Evolutionary conservation across 2,329 filamentous ascomycete genomes (phyloP).

Genomic region (Tolypocladium paradoxum): DNA sequence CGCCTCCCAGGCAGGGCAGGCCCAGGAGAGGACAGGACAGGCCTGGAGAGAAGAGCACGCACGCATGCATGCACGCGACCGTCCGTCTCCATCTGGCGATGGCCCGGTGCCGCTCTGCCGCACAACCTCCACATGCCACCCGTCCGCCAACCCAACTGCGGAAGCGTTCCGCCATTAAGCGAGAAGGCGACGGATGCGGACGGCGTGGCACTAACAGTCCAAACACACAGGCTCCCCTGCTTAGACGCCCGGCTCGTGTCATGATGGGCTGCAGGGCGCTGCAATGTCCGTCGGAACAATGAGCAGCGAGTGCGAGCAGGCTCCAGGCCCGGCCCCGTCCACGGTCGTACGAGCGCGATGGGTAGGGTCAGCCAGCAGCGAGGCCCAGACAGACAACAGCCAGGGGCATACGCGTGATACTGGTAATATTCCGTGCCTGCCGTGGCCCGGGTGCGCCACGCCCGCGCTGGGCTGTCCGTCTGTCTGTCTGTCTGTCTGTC

Average conservation of each 20-base stretch:
- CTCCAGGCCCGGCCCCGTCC: not conserved
- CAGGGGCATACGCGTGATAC: not conserved
- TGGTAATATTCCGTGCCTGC: not conserved
- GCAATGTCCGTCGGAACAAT: conserved; percentile 1
- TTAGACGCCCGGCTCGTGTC: not conserved
- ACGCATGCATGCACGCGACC: not conserved
- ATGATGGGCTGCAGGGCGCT: conserved; percentile 1
- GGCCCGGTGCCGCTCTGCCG: not conserved
- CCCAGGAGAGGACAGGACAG: not conserved
- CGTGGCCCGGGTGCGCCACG: not conserved
- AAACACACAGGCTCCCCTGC: not conserved
- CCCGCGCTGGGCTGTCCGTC: not conserved
- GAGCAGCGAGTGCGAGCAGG: no score
- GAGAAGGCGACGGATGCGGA: not conserved
- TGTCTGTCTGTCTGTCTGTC: no score
- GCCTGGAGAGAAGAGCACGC: not conserved
- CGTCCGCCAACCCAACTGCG: conserved; percentile 1
- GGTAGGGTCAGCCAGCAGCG: not conserved
- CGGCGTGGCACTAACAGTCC: not conserved
- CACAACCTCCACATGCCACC: not conserved
- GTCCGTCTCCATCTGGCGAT: not conserved
- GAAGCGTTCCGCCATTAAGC: conserved; percentile 7
- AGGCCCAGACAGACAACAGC: not conserved
- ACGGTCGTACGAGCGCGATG: no score
- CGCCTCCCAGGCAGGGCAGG: not conserved